Evolutionary conservation across 2,329 filamentous ascomycete genomes (phyloP).

Genomic region (Chrysoporthe cubensis): DNA sequence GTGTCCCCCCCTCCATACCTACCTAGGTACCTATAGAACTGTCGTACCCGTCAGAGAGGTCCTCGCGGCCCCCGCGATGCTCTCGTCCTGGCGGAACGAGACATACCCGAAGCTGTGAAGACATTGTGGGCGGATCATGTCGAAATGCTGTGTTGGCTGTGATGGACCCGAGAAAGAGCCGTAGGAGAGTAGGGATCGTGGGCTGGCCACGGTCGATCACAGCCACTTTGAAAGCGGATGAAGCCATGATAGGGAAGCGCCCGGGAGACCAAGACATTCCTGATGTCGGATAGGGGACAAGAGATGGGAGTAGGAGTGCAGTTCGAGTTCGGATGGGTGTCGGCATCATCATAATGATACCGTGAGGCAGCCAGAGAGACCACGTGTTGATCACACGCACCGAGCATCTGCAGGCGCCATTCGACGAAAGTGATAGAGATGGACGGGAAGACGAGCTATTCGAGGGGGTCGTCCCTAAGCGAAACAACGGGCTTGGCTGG

Average conservation of each 20-base stretch:
- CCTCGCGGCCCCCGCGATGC: neutral
- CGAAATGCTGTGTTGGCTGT: too few species aligned
- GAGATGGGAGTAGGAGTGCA: neutral
- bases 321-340: neutral
- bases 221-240: neutral
- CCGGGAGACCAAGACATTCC: neutral
- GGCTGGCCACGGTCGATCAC: constrained; percentile 2
- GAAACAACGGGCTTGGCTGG: neutral
- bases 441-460: neutral
- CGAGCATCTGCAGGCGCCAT: constrained; percentile 4
- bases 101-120: neutral
- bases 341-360: constrained; percentile 6
- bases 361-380: neutral
- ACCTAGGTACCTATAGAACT: neutral
- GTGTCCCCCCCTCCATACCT: neutral
- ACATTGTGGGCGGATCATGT: too few species aligned
- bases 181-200: neutral
- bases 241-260: neutral
- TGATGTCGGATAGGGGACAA: neutral
- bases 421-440: neutral
- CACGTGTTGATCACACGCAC: constrained; percentile 13
- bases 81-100: neutral
- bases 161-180: neutral
- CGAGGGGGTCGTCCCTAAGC: neutral
- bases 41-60: neutral